phyloP scores from a whole-genome alignment of 208 protist genomes.

The Angomonas deanei region DNA sequence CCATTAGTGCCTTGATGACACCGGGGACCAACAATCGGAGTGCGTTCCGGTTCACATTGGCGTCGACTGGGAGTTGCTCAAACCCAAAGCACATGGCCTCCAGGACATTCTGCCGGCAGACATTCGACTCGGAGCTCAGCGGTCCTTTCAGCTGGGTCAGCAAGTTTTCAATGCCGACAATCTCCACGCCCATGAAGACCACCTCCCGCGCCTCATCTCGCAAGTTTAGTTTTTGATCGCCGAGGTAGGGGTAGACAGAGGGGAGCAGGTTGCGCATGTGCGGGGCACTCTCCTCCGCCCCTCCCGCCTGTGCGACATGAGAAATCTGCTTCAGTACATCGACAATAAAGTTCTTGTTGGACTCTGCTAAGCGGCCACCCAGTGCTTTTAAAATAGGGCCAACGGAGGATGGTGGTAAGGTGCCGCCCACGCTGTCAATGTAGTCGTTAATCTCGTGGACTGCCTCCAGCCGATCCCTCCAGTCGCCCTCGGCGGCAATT shows the following conservation, averaged over 20 bases:
- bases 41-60: constrained; percentile 29
- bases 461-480: constrained; percentile 63
- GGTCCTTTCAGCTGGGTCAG: constrained; percentile 67
- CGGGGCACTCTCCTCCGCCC: constrained; percentile 29
- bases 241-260: constrained; percentile 60
- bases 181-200: constrained; percentile 41
- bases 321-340: constrained; percentile 73
- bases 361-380: constrained; percentile 64
- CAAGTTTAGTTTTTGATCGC: constrained; percentile 72
- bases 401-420: constrained; percentile 29
- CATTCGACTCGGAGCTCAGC: constrained; percentile 67
- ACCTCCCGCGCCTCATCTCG: constrained; percentile 72
- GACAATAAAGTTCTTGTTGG: constrained; percentile 85
- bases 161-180: constrained; percentile 55
- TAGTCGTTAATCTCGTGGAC: constrained; percentile 62
- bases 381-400: constrained; percentile 51
- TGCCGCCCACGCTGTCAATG: constrained; percentile 25
- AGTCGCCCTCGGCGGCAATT: constrained; percentile 58
- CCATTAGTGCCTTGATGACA: constrained; percentile 67
- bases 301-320: constrained; percentile 48
- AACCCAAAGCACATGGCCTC: constrained; percentile 73
- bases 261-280: constrained; percentile 52
- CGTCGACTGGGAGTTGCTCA: constrained; percentile 30
- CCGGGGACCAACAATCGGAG: constrained; percentile 47
- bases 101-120: constrained; percentile 64